A percentile compares a stretch with the other conserved stretches of the same genome.
Conservation (phyloP, 2,329 filamentous ascomycete genomes). For the Sordariomycetes sp. region DNA sequence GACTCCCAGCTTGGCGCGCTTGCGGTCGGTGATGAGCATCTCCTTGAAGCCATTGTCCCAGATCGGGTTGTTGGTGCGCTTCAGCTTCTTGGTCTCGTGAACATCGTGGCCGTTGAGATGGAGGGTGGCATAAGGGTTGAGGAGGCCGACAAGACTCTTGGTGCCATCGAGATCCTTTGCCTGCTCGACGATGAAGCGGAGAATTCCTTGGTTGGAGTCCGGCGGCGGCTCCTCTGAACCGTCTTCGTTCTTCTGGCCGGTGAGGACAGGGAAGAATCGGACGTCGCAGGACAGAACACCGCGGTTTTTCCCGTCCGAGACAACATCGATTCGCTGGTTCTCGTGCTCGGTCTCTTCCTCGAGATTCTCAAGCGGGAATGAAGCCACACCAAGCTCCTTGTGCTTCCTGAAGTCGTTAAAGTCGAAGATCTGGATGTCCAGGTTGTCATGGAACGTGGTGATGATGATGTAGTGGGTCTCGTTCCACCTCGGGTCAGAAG, state of each 20-base stretch:
- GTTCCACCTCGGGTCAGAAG: slow-evolving; percentile 82
- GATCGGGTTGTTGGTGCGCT: slow-evolving; percentile 94
- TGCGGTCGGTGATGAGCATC: slow-evolving; percentile 87
- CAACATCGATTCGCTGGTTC: slow-evolving; percentile 75
- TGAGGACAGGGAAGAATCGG: slow-evolving; percentile 89
- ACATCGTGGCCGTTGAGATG: slow-evolving; percentile 89
- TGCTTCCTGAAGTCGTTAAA: slow-evolving; percentile 96
- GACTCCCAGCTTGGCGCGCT: slow-evolving; percentile 78
- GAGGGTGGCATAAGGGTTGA: slow-evolving; percentile 84
- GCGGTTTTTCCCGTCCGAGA: slow-evolving; percentile 72
- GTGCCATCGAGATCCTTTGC: slow-evolving; percentile 90
- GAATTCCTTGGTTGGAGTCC: slow-evolving; percentile 86
- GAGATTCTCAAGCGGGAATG: slow-evolving; percentile 74
- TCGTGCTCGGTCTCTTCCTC: slow-evolving; percentile 70
- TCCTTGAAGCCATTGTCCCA: slow-evolving; percentile 92
- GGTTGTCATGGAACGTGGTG: slow-evolving; percentile 76
- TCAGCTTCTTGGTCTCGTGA: slow-evolving; percentile 81
- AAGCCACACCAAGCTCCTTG: slow-evolving; percentile 77
- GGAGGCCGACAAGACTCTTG: slow-evolving; percentile 81
- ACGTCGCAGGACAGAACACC: slow-evolving; percentile 74
- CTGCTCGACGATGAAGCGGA: slow-evolving; percentile 86
- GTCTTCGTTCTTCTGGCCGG: slow-evolving; percentile 59
- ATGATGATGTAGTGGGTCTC: slow-evolving; percentile 95
- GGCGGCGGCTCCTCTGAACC: slow-evolving; percentile 73
- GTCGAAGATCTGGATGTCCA: slow-evolving; percentile 80